phyloP scores from a whole-genome alignment of 2,329 filamentous ascomycete genomes.

The Exophiala xenobiotica region DNA sequence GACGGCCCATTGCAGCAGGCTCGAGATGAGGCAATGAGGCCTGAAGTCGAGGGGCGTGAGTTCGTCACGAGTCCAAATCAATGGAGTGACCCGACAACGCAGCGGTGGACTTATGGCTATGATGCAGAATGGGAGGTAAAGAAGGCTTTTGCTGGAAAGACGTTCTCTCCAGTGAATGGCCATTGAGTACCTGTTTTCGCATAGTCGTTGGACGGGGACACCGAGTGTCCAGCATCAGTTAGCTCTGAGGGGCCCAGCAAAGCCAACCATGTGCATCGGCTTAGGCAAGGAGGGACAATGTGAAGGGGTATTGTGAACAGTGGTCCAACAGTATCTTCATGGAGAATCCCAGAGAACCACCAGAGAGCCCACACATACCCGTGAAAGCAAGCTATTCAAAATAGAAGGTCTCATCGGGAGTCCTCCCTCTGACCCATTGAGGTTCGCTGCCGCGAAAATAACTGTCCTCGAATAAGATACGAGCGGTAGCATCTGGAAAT shows the following conservation, averaged over 20 bases:
- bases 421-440: conserved; percentile 80
- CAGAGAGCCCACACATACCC: neutral
- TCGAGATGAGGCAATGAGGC: conserved; percentile 43
- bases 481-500: conserved; percentile 70
- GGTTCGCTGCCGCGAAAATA: conserved; percentile 89
- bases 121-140: conserved; percentile 44
- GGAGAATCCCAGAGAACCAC: no score
- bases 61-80: conserved; percentile 48
- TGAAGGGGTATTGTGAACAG: no score
- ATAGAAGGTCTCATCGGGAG: conserved; percentile 89
- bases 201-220: no score
- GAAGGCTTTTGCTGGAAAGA: conserved; percentile 32
- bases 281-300: no score
- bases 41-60: conserved; percentile 41
- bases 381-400: conserved; percentile 47
- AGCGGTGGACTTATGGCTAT: conserved; percentile 52
- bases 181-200: no score
- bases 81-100: conserved; percentile 50
- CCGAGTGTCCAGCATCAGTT: no score
- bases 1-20: conserved; percentile 46
- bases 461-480: conserved; percentile 94
- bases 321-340: no score
- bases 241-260: no score
- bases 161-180: no score
- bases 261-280: no score